Conservation (phyloP, 1,139 yeast genomes). For the Diutina siamensis region DNA sequence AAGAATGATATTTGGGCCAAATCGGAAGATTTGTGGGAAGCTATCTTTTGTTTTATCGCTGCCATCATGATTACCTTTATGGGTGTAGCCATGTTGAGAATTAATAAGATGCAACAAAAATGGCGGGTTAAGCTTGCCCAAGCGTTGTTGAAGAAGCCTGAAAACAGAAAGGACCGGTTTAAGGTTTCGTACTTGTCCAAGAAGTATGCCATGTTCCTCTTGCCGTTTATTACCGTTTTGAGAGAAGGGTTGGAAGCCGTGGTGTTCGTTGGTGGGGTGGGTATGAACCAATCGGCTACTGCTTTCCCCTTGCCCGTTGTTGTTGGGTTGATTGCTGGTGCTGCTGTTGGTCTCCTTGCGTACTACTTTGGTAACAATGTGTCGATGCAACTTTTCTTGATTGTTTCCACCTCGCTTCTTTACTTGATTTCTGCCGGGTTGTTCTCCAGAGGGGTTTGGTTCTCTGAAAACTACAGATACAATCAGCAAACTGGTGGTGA, state of each 20-base stretch:
- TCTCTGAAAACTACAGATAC: slow-evolving; percentile 6
- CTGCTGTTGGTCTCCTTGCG: slow-evolving; percentile 4
- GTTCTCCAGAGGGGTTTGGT: slow-evolving; percentile 8
- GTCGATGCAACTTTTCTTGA: slow-evolving; percentile 6
- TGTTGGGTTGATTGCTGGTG: slow-evolving; percentile 7
- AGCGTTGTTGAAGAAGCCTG: background rate
- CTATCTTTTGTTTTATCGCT: slow-evolving; percentile 10
- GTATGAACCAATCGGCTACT: slow-evolving; percentile 6
- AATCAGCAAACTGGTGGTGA: slow-evolving; percentile 7
- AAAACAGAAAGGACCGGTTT: background rate
- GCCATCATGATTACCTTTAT: slow-evolving; percentile 9
- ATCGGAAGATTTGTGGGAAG: slow-evolving; percentile 11
- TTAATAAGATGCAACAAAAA: slow-evolving; percentile 8
- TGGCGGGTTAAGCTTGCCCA: slow-evolving; percentile 8
- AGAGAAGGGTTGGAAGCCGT: slow-evolving; percentile 8
- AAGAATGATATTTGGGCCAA: slow-evolving; percentile 9
- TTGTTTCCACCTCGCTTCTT: slow-evolving; percentile 7
- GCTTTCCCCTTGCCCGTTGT: slow-evolving; percentile 7
- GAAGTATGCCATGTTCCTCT: slow-evolving; percentile 7
- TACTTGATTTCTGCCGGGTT: slow-evolving; percentile 8
- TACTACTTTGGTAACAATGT: slow-evolving; percentile 7
- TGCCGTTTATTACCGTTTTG: slow-evolving; percentile 8
- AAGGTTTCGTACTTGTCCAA: slow-evolving; percentile 3
- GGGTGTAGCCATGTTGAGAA: slow-evolving; percentile 8
- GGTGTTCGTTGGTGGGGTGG: slow-evolving; percentile 8